Evolutionary conservation across 306 rosid genomes (phyloP), one percentile per base, ranked within the genome.

Genomic region (Ormosia emarginata): DNA sequence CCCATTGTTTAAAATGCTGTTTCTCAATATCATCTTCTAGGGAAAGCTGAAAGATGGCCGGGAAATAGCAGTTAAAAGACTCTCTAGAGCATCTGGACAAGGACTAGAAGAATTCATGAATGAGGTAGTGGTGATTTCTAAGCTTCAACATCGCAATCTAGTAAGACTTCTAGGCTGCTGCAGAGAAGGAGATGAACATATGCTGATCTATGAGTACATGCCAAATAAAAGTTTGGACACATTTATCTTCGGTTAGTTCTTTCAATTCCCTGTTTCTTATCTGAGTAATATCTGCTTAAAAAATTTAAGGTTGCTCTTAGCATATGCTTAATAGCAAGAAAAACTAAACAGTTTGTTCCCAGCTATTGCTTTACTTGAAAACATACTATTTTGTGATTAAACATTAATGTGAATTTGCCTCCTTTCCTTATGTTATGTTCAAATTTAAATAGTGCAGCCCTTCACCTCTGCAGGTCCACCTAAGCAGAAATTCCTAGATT

Each of bases 131-230:
- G 82, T 78, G 7, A 78, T 78, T 49, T 78, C 75, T 14, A 82
- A 82, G 57, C 77, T 82, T 44, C 85, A 82, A 67, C 85, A 82
- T 10, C 79, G 86, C 9, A 87, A 87, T 59, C 88, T 84, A 52
- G 88, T 87, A 17, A 84, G 32, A 30, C 84, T 81, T 46, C 63
- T 78, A 6, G 88, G 86, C 3, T 77, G 75, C 3, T 87, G 84
- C n/a, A n/a, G 40, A 11, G 83, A 87, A 34, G 78, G 68, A 6
- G 86, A 81, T 6, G 84, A 84, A 64, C 81, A 82, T 13, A 84
- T 84, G 81, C 7, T 84, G 63, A 43, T 84, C 8, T 87, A 84
- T 41, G 90, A 87, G n/a, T 84, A 77, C 68, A 58, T 84, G 87
- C 82, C 77, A 9, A 87, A 87, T 40, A 73, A 52, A 78, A 87